Conservation (phyloP, 345 rosid species). For the Citrus sp. region DNA sequence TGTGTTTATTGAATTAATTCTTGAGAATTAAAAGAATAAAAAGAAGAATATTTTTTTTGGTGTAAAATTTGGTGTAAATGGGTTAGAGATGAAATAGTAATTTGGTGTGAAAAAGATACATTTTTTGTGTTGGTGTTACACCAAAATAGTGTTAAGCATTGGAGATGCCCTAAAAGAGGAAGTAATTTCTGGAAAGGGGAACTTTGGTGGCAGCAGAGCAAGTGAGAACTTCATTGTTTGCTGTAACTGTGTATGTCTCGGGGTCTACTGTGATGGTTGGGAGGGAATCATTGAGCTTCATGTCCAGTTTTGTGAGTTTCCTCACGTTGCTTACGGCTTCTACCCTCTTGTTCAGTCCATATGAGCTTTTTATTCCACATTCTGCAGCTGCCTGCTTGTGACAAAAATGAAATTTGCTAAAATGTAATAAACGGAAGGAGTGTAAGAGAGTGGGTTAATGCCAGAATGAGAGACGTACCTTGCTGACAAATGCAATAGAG, state of each 20-base stretch:
- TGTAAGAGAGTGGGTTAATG: conserved; percentile 4
- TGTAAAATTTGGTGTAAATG: no score
- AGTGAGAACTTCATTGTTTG: conserved; percentile 55
- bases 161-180: conserved; percentile 47
- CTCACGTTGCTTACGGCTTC: conserved; percentile 75
- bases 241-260: conserved; percentile 73
- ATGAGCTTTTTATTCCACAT: conserved; percentile 48
- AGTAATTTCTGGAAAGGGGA: conserved; percentile 87
- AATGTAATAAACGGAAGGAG: background rate
- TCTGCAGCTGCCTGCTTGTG: conserved; percentile 55
- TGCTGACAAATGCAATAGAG: conserved; percentile 92
- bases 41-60: no score
- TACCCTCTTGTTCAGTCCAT: conserved; percentile 70
- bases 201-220: conserved; percentile 71
- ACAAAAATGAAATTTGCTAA: background rate
- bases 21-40: no score
- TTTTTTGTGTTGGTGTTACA: no score
- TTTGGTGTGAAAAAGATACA: no score
- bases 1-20: no score
- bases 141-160: no score
- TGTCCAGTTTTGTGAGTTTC: conserved; percentile 74
- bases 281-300: conserved; percentile 86
- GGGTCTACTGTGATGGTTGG: conserved; percentile 82
- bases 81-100: no score
- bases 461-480: conserved; percentile 37